Conservation (phyloP, 2,329 filamentous ascomycete genomes). For the Nigrospora oryzae region DNA sequence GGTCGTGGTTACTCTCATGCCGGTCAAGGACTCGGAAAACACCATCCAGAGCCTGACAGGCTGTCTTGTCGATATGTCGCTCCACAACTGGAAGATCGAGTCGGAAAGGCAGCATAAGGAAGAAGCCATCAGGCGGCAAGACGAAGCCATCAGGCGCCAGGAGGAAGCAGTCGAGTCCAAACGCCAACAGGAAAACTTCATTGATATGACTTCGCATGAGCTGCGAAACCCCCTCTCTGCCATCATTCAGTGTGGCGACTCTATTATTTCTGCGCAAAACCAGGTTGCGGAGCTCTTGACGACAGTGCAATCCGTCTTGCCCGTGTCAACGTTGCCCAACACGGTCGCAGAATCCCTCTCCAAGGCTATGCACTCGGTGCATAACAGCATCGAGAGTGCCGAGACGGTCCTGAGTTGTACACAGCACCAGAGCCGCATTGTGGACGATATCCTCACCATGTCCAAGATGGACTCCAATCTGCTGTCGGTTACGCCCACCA, state of each 20-base stretch:
- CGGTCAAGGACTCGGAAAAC: conserved; percentile 36
- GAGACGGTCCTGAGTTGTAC: conserved; percentile 69
- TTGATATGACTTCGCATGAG: conserved; percentile 67
- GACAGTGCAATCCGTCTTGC: neutral
- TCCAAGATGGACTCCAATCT: conserved; percentile 63
- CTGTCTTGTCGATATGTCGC: conserved; percentile 38
- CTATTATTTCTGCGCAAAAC: conserved; percentile 47
- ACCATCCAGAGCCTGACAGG: conserved; percentile 39
- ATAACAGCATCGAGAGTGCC: conserved; percentile 77
- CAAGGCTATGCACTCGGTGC: conserved; percentile 58
- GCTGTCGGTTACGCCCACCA: conserved; percentile 58
- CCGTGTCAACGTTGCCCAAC: neutral
- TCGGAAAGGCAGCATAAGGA: conserved; percentile 25
- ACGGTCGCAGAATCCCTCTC: conserved; percentile 2
- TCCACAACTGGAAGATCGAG: conserved; percentile 42
- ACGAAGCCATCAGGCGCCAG: conserved; percentile 25
- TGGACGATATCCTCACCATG: conserved; percentile 57
- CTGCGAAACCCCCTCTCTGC: conserved; percentile 68
- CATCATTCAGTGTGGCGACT: conserved; percentile 67
- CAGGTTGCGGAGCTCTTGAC: conserved; percentile 30
- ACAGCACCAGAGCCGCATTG: conserved; percentile 65
- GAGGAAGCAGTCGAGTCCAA: conserved; percentile 51
- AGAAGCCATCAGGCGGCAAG: conserved; percentile 27
- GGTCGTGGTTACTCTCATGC: conserved; percentile 42
- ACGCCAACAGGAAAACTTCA: conserved; percentile 71